Evolutionary conservation across 2,329 filamentous ascomycete species (phyloP).

Genomic region (Xylaria sp.): DNA sequence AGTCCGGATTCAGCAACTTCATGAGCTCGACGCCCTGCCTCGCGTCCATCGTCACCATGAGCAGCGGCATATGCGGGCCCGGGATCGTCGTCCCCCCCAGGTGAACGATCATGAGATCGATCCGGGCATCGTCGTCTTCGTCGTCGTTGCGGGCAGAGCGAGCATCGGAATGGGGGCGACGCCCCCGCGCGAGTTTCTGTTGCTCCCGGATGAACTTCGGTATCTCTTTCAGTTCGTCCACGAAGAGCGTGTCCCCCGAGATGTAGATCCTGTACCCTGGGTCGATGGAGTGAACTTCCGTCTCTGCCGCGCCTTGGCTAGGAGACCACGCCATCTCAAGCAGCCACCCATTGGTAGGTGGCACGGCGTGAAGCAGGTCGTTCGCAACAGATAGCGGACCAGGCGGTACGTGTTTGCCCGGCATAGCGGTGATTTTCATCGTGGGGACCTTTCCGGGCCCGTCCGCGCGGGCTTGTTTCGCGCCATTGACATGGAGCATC

Average conservation of each 20-base stretch:
- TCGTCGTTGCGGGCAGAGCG: not conserved
- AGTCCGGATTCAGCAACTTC: constrained; percentile 66
- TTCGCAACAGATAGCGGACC: constrained; percentile 54
- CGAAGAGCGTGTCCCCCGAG: constrained; percentile 72
- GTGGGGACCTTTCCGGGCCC: constrained; percentile 55
- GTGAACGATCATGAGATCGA: constrained; percentile 75
- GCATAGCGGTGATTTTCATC: constrained; percentile 70
- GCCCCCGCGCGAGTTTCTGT: constrained; percentile 14
- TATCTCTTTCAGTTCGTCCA: constrained; percentile 71
- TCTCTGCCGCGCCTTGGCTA: not conserved
- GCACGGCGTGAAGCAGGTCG: constrained; percentile 58
- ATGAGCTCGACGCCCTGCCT: constrained; percentile 70
- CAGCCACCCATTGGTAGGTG: constrained; percentile 75
- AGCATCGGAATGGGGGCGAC: not conserved
- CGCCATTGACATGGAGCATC: constrained; percentile 52
- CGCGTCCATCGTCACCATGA: constrained; percentile 78
- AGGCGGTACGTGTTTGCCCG: constrained; percentile 69
- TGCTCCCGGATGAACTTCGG: constrained; percentile 56
- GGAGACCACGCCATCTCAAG: constrained; percentile 66
- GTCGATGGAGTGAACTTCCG: constrained; percentile 50
- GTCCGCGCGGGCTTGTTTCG: constrained; percentile 21
- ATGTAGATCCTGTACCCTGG: constrained; percentile 72
- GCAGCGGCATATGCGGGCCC: constrained; percentile 64
- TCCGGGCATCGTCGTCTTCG: constrained; percentile 47
- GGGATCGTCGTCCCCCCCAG: constrained; percentile 74